phyloP scores from a whole-genome alignment of 2,329 filamentous ascomycete species.

The Akanthomyces muscarius region DNA sequence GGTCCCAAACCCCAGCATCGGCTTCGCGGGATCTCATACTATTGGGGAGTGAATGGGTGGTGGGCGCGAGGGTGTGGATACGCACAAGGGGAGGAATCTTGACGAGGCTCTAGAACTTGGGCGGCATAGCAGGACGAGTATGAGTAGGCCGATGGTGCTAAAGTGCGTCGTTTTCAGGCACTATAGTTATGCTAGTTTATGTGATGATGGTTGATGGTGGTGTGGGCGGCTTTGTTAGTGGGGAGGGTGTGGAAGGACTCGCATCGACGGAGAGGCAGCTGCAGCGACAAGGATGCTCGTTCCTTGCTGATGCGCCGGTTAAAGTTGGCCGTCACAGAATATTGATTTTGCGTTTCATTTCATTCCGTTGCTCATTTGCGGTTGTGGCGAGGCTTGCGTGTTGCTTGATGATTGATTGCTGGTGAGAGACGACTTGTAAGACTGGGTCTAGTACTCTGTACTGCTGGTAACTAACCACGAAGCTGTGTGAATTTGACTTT shows the following conservation, averaged over 20 bases:
- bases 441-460: neutral
- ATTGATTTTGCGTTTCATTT: neutral
- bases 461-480: neutral
- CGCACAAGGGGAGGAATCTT: neutral
- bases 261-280: neutral
- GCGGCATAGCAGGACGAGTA: neutral
- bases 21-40: constrained; percentile 1
- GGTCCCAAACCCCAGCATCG: neutral
- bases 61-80: neutral
- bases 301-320: neutral
- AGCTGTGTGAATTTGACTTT: constrained; percentile 3
- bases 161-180: neutral
- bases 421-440: neutral
- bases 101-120: neutral
- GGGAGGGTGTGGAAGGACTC: neutral
- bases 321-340: neutral
- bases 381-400: neutral
- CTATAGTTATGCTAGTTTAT: neutral
- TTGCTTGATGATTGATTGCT: neutral
- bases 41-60: neutral
- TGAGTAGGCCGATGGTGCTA: neutral
- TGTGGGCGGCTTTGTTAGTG: constrained; percentile 7
- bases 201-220: neutral
- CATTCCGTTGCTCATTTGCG: neutral
- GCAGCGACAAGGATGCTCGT: neutral